Conservation (phyloP, 768 basidiomycete genomes). For the Trametes gibbosa region DNA sequence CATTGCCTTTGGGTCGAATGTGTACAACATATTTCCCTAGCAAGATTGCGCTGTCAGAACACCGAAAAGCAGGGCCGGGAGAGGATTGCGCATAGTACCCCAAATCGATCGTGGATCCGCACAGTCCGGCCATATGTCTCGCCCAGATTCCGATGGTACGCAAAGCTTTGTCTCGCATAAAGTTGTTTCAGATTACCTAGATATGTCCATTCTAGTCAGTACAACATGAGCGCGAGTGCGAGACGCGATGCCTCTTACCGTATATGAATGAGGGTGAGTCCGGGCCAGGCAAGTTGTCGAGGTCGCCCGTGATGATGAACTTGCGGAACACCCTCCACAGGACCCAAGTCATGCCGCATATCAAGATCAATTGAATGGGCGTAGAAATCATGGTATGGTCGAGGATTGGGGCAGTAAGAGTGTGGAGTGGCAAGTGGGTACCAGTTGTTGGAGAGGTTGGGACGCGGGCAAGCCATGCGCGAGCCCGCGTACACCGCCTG, state of each 20-base stretch:
- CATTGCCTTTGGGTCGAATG: slow-evolving; percentile 45
- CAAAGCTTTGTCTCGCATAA: slow-evolving; percentile 13
- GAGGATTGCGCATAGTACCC: slow-evolving; percentile 16
- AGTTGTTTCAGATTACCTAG: slow-evolving; percentile 24
- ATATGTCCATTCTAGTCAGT: not conserved
- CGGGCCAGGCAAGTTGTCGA: slow-evolving; percentile 43
- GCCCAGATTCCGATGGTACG: slow-evolving; percentile 18
- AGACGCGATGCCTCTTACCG: slow-evolving; percentile 27
- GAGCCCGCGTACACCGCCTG: no score
- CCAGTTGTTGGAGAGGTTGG: no score
- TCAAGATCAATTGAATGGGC: not conserved
- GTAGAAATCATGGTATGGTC: not conserved
- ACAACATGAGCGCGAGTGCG: not conserved
- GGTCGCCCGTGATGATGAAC: slow-evolving; percentile 16
- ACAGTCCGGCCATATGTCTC: slow-evolving; percentile 20
- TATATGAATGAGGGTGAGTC: slow-evolving; percentile 31
- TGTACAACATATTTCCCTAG: slow-evolving; percentile 34
- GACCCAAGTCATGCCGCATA: slow-evolving; percentile 3
- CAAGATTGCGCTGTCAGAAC: not conserved
- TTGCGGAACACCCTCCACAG: slow-evolving; percentile 16
- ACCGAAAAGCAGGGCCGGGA: no score
- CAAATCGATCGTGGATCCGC: slow-evolving; percentile 18
- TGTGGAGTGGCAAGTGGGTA: no score
- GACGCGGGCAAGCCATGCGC: no score
- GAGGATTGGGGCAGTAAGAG: no score